phyloP scores from a whole-genome alignment of 768 basidiomycete genomes.

The Neoboletus brunneissimus region DNA sequence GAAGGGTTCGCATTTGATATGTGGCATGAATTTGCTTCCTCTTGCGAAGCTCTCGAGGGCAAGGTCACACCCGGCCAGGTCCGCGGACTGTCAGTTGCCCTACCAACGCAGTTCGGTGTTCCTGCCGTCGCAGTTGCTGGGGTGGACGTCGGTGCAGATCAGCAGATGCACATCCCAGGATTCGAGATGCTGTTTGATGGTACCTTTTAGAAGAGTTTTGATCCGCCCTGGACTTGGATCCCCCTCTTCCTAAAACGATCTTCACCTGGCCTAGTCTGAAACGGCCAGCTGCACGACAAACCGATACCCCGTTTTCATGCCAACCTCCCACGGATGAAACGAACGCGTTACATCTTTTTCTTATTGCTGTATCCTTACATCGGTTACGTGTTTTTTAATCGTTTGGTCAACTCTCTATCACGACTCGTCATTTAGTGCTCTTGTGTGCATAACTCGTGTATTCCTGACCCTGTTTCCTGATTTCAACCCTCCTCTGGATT shows the following conservation, averaged over 20 bases:
- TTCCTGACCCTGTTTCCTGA: not conserved
- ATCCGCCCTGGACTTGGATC: not conserved
- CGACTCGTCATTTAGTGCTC: not conserved
- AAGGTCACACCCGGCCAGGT: not conserved
- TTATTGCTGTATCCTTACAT: constrained; percentile 6
- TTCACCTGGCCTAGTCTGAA: not conserved
- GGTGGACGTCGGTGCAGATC: constrained; percentile 3
- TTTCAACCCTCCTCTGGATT: not conserved
- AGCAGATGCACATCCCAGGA: not conserved
- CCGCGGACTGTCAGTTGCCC: not conserved
- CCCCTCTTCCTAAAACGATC: not conserved
- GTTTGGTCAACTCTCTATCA: not conserved
- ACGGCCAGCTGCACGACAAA: not conserved
- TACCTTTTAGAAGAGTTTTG: constrained; percentile 15
- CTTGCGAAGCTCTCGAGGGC: not conserved
- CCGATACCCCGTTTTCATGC: not conserved
- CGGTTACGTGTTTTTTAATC: not conserved
- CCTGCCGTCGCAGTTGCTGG: constrained; percentile 7
- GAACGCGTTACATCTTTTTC: not conserved
- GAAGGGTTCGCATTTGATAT: constrained; percentile 10
- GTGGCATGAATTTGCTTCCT: constrained; percentile 15
- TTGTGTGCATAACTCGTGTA: constrained; percentile 1
- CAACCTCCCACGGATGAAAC: not conserved
- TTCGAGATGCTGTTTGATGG: constrained; percentile 20
- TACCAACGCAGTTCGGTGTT: not conserved